Evolutionary conservation across 345 rosid species (phyloP), one percentile per base, ranked within the genome.

Genomic region (Sonneratia alba): DNA sequence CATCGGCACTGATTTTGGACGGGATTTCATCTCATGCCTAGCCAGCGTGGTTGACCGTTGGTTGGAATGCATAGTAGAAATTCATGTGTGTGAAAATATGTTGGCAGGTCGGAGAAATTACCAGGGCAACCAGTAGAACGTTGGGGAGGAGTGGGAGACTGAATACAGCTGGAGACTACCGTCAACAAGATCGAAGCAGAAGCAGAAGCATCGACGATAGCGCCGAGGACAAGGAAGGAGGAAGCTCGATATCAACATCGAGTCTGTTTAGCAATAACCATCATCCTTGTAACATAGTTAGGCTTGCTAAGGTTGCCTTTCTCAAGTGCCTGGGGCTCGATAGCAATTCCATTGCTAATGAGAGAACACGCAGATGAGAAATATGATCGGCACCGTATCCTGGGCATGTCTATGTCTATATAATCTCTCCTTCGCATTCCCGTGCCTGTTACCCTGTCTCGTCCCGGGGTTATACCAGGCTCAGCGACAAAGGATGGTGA

Each of bases 281-380:
- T 71, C 88, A 85, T 77, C 88, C 86, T 2, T 85, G 86, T 79
- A 71, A 80, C 71, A 82, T 82, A 75, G 72, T 82, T 38, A 80
- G 74, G 81, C 75, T 82, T 48, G 87, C 87, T 4, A 84, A 76
- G 48, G 70, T 75, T 63, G 86, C 81, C 12, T 80, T 85, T 65
- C 88, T 85, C 48, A 85, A 80, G 77, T 85, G 88, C 70, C 75
- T 85, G 3, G 88, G 88, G 0, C 71, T 82, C 16, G 84, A 82
- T 45, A 12, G 76, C 3, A 62, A 61, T 43, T 12, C 66, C 10
- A 24, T 36, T 3, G 3, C 64, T 22, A 27, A 9, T 14, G 16
- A 57, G 63, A 57, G 63, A 57, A 57, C 32, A 57, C 32, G 1
- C 32, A 1, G n/a, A 6, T 57, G 13, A 47, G 32, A 57, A 22